Evolutionary conservation across 2,329 filamentous ascomycete species (phyloP), one percentile per base, ranked within the genome.

Genomic region (Samsoniella hepiali): DNA sequence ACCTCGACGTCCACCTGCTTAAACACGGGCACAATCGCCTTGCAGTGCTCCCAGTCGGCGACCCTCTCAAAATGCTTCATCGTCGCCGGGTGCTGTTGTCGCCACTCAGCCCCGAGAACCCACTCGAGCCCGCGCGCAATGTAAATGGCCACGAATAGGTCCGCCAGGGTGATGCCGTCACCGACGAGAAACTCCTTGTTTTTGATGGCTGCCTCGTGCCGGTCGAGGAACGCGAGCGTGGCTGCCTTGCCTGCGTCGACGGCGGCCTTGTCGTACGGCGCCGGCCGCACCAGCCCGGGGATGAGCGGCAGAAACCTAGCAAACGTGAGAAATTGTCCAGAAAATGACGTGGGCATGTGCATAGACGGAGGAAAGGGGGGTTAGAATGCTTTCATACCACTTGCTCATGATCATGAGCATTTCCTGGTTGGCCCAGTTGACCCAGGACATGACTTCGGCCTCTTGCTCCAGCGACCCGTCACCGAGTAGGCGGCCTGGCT

Each of bases 401-500:
- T 62, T 62, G 58, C 44, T 51, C 58, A 62, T 51, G 49, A 54
- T 54, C 34, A 62, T 13, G 49, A 62, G 58, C 27, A 62, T n/a
- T 29, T 62, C 58, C 17, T 53, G 47, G 49, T 62, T 62, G 4
- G 58, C 58, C 58, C 49, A 62, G 27, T 49, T 62, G n/a, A 62
- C 49, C 58, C 58, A 62, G 34, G 58, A 62, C 45, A 54, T 38
- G 34, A 62, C 58, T 27, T 62, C 58, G n/a, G 49, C 58, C 50
- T 62, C 58, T 34, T 62, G 58, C 27, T 54, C 58, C 11, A 62
- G 49, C 27, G 58, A 62, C 15, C 58, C 58, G n/a, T 62, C 49
- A 15, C 58, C 58, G 15, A 62, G 45, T 3, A 62, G 29, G n/a
- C 17, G 15, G 36, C 58, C 34, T 9, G 58, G 36, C 34, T 51